Percentiles rank a stretch among this genome's conserved stretches.
phyloP scores from a whole-genome alignment of 2,329 filamentous ascomycete genomes.

The Cyphellophora attinorum region DNA sequence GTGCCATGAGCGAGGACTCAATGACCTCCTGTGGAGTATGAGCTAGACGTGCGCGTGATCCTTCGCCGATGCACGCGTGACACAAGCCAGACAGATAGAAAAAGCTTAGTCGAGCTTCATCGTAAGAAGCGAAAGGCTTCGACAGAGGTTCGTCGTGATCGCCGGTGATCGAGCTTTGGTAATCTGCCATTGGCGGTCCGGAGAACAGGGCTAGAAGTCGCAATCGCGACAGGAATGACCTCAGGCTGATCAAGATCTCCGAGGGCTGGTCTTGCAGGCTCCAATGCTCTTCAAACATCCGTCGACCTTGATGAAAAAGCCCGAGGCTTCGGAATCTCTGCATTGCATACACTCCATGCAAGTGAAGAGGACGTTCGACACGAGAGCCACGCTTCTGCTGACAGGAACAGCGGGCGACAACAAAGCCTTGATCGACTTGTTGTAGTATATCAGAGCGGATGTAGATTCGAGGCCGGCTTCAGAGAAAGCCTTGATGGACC shows the following conservation, averaged over 20 bases:
- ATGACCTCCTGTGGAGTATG: neutral
- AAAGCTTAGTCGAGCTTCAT: neutral
- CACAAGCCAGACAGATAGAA: neutral
- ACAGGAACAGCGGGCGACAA: neutral
- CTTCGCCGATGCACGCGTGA: conserved; percentile 1
- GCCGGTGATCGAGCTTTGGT: neutral
- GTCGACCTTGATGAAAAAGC: conserved; percentile 1
- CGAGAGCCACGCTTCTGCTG: neutral
- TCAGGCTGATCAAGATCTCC: neutral
- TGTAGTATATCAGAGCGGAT: conserved; percentile 4
- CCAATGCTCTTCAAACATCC: neutral
- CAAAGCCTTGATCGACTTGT: conserved; percentile 4
- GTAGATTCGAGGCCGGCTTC: neutral
- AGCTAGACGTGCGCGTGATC: neutral
- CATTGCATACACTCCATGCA: conserved; percentile 5
- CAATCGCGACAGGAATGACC: neutral
- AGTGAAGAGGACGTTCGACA: conserved; percentile 3
- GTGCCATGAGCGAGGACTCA: neutral
- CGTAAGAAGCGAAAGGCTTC: neutral
- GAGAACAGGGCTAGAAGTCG: neutral
- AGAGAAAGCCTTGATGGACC: neutral
- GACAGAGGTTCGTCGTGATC: neutral
- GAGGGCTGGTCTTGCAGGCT: neutral
- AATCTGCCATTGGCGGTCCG: neutral
- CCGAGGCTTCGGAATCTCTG: conserved; percentile 1